These are phyloP conservation scores for Dactylonectria macrodidyma DNA, from an alignment of 2,329 filamentous ascomycete species.

Conservation along the genomic window DNA sequence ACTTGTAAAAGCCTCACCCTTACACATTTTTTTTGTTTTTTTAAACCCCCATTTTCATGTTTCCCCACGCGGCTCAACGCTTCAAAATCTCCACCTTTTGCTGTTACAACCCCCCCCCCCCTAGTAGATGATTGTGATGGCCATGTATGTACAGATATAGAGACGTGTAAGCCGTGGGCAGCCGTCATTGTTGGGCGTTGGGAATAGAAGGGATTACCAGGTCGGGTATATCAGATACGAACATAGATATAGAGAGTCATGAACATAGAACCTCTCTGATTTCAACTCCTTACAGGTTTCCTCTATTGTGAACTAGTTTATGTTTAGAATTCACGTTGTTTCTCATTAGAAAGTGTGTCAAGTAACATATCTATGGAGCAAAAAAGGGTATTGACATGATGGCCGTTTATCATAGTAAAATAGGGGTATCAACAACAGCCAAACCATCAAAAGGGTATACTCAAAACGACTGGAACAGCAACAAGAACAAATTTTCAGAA, in stretches of 20 bases:
- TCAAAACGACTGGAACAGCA: neutral
- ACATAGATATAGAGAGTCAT: constrained; percentile 47
- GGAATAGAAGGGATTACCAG: constrained; percentile 47
- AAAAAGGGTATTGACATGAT: neutral
- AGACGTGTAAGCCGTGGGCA: constrained; percentile 37
- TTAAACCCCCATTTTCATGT: constrained; percentile 5
- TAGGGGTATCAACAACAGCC: constrained; percentile 5
- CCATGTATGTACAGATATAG: constrained; percentile 49
- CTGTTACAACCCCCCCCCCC: constrained; percentile 12
- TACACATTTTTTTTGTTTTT: constrained; percentile 9
- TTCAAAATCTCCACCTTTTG: constrained; percentile 17
- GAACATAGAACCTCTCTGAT: constrained; percentile 43
- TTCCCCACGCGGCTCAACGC: constrained; percentile 10
- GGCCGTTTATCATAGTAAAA: neutral
- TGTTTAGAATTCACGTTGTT: neutral
- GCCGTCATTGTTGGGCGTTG: constrained; percentile 50
- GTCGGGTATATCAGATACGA: constrained; percentile 42
- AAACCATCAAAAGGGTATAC: constrained; percentile 5
- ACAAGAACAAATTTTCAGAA: constrained; percentile 1
- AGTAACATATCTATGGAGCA: neutral
- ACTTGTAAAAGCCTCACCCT: constrained; percentile 39
- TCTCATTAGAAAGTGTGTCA: neutral
- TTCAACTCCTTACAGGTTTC: constrained; percentile 24
- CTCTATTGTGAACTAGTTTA: neutral
- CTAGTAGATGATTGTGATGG: constrained; percentile 40